Evolutionary conservation across 345 rosid genomes (phyloP).

Genomic region (Balakata baccata): DNA sequence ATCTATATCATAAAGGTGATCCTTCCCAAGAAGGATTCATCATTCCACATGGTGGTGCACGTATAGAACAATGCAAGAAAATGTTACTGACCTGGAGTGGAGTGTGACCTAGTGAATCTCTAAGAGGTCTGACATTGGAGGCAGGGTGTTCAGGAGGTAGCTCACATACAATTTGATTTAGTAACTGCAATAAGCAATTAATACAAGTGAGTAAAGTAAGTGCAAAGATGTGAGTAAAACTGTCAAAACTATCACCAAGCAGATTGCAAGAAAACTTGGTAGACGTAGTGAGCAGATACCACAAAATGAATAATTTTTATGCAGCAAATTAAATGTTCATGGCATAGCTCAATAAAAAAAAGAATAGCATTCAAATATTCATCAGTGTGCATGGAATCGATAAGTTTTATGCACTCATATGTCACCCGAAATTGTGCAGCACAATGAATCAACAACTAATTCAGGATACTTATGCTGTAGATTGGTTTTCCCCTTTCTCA

Average conservation of each 20-base stretch:
- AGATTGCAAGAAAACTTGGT: background rate
- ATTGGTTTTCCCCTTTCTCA: background rate
- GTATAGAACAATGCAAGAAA: background rate
- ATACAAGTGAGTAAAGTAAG: background rate
- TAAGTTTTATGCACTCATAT: background rate
- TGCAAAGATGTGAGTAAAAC: background rate
- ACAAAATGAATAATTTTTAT: background rate
- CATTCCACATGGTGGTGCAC: background rate
- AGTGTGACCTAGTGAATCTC: slow-evolving; percentile 63
- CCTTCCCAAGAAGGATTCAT: background rate
- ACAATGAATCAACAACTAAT: background rate
- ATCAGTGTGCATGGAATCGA: background rate
- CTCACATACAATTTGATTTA: slow-evolving; percentile 67
- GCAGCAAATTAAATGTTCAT: background rate
- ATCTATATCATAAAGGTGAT: background rate
- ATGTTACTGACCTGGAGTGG: slow-evolving; percentile 51
- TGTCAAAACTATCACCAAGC: background rate
- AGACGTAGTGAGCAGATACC: background rate
- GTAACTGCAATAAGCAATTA: slow-evolving; percentile 37
- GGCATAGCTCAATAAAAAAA: background rate
- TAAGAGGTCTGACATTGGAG: slow-evolving; percentile 51
- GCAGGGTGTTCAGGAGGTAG: slow-evolving; percentile 65
- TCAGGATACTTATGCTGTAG: background rate
- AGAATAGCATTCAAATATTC: background rate
- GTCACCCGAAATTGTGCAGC: background rate